These are phyloP conservation scores for Gryganskiella cystojenkinii DNA, from an alignment of 192 early-diverging fungal genomes.

Conservation along the genomic window DNA sequence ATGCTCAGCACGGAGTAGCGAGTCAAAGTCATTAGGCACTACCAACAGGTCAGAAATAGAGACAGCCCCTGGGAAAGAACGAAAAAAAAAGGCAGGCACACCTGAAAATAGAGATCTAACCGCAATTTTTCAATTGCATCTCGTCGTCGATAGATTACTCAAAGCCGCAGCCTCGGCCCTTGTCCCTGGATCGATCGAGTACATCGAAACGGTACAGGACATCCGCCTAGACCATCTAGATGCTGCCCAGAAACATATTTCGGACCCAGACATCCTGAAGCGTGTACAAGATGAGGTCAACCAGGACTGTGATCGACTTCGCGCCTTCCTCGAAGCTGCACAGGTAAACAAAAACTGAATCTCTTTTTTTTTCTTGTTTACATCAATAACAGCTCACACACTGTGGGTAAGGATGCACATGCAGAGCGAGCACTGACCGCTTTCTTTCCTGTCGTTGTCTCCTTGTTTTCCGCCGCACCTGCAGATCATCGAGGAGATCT, in stretches of 20 bases:
- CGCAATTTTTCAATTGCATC: no score
- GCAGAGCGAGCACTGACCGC: no score
- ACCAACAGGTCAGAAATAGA: constrained; percentile 91
- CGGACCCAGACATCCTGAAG: constrained; percentile 58
- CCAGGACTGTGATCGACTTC: constrained; percentile 81
- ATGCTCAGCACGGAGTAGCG: constrained; percentile 93
- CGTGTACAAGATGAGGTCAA: constrained; percentile 71
- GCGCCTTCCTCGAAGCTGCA: constrained; percentile 91
- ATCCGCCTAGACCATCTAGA: constrained; percentile 86
- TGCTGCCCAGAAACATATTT: constrained; percentile 69
- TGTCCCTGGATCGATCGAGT: constrained; percentile 72
- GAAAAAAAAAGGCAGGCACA: no score
- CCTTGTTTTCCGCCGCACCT: no score
- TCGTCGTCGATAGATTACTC: constrained; percentile 58
- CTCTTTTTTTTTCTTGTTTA: not conserved
- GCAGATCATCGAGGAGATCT: constrained; percentile 94
- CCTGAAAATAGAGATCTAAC: no score
- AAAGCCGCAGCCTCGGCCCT: constrained; percentile 79
- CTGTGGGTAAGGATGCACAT: no score
- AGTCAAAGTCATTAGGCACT: constrained; percentile 90
- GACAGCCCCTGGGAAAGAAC: no score
- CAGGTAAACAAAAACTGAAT: constrained; percentile 63
- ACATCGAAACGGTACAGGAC: constrained; percentile 82
- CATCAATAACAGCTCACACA: no score
- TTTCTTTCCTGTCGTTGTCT: no score